These are phyloP conservation scores for Emergomyces africanus DNA, from an alignment of 2,329 filamentous ascomycete genomes.

Conservation along the genomic window DNA sequence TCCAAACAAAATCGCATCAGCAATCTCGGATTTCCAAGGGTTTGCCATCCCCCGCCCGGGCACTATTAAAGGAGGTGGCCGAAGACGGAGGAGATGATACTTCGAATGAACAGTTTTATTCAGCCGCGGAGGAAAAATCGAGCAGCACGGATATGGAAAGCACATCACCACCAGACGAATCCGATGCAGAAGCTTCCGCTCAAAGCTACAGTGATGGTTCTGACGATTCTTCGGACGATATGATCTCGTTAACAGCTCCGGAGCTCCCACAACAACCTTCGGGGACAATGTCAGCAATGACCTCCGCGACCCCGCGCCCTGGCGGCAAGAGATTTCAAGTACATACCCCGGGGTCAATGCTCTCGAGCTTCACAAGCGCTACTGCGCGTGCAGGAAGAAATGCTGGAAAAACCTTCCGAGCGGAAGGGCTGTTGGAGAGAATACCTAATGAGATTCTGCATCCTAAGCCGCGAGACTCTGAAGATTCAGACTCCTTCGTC, in stretches of 20 bases:
- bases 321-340: slow-evolving; percentile 56
- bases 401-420: slow-evolving; percentile 70
- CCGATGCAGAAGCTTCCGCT: slow-evolving; percentile 42
- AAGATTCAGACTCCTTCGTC: slow-evolving; percentile 74
- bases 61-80: slow-evolving; percentile 46
- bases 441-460: slow-evolving; percentile 72
- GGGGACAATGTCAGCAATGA: slow-evolving; percentile 66
- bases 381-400: slow-evolving; percentile 63
- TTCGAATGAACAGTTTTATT: slow-evolving; percentile 83
- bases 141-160: slow-evolving; percentile 37
- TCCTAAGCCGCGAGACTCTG: slow-evolving; percentile 69
- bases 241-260: slow-evolving; percentile 79
- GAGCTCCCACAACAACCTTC: slow-evolving; percentile 63
- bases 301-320: slow-evolving; percentile 69
- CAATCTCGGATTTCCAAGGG: slow-evolving; percentile 14
- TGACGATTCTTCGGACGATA: slow-evolving; percentile 83
- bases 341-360: slow-evolving; percentile 74
- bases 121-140: slow-evolving; percentile 68
- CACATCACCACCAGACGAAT: slow-evolving; percentile 46
- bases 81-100: slow-evolving; percentile 61
- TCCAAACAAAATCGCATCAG: slow-evolving; percentile 36
- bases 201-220: slow-evolving; percentile 61
- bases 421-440: slow-evolving; percentile 58
- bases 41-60: slow-evolving; percentile 36
- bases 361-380: slow-evolving; percentile 74